A percentile compares a stretch with the other conserved stretches of the same genome.
Evolutionary conservation across 345 rosid species (phyloP).

Genomic region (Garcia nutans): DNA sequence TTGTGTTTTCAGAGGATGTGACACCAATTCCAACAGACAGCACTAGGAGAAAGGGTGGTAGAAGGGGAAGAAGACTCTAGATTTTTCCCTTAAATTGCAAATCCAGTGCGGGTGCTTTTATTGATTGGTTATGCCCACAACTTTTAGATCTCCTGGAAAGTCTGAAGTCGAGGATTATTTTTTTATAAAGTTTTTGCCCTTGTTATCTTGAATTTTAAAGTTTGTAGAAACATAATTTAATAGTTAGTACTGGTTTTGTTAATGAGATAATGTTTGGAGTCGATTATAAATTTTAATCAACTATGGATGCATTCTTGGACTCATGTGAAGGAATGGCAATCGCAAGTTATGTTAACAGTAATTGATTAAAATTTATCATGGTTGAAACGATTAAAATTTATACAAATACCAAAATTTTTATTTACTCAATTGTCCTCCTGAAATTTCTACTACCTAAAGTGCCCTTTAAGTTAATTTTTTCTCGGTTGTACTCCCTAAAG

Average conservation of each 20-base stretch:
- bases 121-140: neutral
- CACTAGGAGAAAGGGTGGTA: constrained; percentile 88
- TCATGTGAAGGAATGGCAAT: too few relatives aligned
- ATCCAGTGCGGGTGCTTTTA: constrained; percentile 1
- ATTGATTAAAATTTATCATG: too few relatives aligned
- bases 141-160: neutral
- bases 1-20: constrained; percentile 68
- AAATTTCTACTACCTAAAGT: too few relatives aligned
- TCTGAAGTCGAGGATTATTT: neutral
- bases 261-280: neutral
- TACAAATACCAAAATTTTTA: too few relatives aligned
- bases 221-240: constrained; percentile 13
- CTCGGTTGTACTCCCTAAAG: constrained; percentile 13
- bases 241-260: constrained; percentile 9
- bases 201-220: neutral
- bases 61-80: constrained; percentile 87
- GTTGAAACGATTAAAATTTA: too few relatives aligned
- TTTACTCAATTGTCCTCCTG: too few relatives aligned
- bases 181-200: constrained; percentile 6
- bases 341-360: too few relatives aligned
- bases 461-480: too few relatives aligned
- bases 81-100: neutral
- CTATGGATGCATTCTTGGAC: neutral
- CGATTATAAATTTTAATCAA: neutral
- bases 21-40: constrained; percentile 94